Evolutionary conservation across 106 monocot species (phyloP).

Genomic region (Posidonia australis): DNA sequence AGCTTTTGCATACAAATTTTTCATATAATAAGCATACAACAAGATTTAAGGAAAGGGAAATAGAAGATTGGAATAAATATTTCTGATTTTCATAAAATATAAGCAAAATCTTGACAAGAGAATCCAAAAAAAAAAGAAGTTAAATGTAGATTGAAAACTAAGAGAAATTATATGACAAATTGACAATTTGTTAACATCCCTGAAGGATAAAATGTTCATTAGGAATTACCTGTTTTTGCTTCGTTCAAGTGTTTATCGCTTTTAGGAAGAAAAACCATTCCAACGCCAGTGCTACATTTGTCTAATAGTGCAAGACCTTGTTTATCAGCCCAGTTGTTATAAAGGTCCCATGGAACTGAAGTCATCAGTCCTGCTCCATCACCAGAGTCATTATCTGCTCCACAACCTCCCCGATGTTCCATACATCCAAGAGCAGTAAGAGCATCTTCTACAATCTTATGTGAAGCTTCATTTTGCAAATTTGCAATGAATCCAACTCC

Average conservation of each 20-base stretch:
- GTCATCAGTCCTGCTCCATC: conserved; percentile 94
- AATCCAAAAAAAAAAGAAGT: too few relatives aligned
- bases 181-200: too few relatives aligned
- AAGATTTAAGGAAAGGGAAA: too few relatives aligned
- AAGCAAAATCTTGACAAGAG: too few relatives aligned
- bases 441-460: conserved; percentile 69
- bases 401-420: conserved; percentile 98
- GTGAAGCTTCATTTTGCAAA: conserved; percentile 76
- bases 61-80: too few relatives aligned
- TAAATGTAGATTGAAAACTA: too few relatives aligned
- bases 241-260: conserved; percentile 58
- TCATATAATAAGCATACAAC: too few relatives aligned
- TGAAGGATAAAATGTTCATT: too few relatives aligned
- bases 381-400: conserved; percentile 92
- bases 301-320: conserved; percentile 66
- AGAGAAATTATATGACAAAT: too few relatives aligned
- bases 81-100: too few relatives aligned
- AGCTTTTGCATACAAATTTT: too few relatives aligned
- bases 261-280: conserved; percentile 91
- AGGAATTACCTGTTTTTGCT: conserved; percentile 64
- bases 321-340: conserved; percentile 66
- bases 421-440: conserved; percentile 92
- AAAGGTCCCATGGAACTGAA: conserved; percentile 82
- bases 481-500: conserved; percentile 99
- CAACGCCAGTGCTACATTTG: conserved; percentile 73